These are phyloP conservation scores for Ganoderma resinaceum DNA, from an alignment of 1,284 basidiomycete species.

Conservation along the genomic window DNA sequence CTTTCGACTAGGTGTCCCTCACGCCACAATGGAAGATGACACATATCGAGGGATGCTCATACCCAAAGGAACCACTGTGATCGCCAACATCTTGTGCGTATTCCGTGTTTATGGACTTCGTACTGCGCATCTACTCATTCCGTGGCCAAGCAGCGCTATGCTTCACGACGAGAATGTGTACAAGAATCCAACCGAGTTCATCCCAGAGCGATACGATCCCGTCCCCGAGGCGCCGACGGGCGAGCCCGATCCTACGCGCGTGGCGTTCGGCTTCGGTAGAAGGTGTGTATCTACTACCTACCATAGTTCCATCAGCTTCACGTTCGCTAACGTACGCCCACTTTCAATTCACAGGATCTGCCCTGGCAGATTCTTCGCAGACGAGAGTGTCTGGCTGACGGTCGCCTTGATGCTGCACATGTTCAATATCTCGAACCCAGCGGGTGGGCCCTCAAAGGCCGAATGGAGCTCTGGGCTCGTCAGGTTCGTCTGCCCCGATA, in stretches of 20 bases:
- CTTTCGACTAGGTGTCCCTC: constrained; percentile 24
- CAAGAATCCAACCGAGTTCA: constrained; percentile 31
- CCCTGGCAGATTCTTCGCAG: background rate
- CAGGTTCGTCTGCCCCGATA: background rate
- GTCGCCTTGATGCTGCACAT: background rate
- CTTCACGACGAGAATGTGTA: constrained; percentile 33
- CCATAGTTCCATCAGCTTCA: background rate
- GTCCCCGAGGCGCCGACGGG: constrained; percentile 1
- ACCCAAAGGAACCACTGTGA: constrained; percentile 22
- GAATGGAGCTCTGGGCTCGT: background rate
- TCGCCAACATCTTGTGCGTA: constrained; percentile 27
- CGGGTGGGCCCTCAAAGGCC: background rate
- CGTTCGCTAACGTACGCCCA: background rate
- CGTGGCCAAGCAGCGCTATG: constrained; percentile 28
- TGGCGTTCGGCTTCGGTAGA: constrained; percentile 20
- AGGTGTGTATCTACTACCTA: background rate
- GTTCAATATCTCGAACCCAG: background rate
- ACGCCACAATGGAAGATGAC: constrained; percentile 17
- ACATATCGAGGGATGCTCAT: constrained; percentile 21
- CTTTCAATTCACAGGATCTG: background rate
- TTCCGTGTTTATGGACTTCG: background rate
- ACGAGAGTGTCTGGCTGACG: background rate
- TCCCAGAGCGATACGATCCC: constrained; percentile 27
- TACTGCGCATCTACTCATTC: background rate
- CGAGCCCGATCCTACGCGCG: constrained; percentile 18